Evolutionary conservation across 768 basidiomycete genomes (phyloP), one percentile per base, ranked within the genome.

Genomic region (Amanita inopinata): DNA sequence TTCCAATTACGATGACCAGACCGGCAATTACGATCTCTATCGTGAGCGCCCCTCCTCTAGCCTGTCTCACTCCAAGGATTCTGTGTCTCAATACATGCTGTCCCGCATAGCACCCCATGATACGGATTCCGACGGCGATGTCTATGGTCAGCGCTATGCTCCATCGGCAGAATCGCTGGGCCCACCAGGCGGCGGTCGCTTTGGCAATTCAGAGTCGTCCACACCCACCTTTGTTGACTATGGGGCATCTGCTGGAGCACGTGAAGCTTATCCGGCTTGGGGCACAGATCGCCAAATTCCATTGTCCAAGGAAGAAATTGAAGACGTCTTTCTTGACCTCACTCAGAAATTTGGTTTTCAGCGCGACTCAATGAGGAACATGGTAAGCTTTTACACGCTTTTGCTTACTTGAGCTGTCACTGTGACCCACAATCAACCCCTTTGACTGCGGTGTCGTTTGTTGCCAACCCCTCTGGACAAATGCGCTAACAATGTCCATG

Each of bases 341-440:
- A 83, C 91, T 19, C 92, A 97, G 71, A 99, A 98, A 64, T 99
- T 98, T 64, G 96, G 96, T 48, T 99, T 99, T 59, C 96, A 93
- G 66, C 72, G 82, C 45, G 91, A 93, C 60, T 87, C 84, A 11
- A 92, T 90, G 88, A 73, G 90, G 47, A 98, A 90, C 72, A 96
- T 89, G 87, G 87, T 90, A 51, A 48, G 64, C n/a, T n/a, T n/a
- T n/a, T 31, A 22, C 31, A 40, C 37, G 14, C 41, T 18, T 31
- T 34, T 24, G 22, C 22, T 43, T 36, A 40, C 38, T 27, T 11
- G 22, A 19, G 28, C 28, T 31, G n/a, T n/a, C 28, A n/a, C n/a
- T n/a, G n/a, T 31, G 9, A 9, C n/a, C 28, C 28, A 31, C 9
- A n/a, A n/a, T n/a, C 28, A 31, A 31, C 9, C 9, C 28, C n/a